These are phyloP conservation scores for Botrytis aclada DNA, from an alignment of 2,329 filamentous ascomycete species.

Conservation along the genomic window DNA sequence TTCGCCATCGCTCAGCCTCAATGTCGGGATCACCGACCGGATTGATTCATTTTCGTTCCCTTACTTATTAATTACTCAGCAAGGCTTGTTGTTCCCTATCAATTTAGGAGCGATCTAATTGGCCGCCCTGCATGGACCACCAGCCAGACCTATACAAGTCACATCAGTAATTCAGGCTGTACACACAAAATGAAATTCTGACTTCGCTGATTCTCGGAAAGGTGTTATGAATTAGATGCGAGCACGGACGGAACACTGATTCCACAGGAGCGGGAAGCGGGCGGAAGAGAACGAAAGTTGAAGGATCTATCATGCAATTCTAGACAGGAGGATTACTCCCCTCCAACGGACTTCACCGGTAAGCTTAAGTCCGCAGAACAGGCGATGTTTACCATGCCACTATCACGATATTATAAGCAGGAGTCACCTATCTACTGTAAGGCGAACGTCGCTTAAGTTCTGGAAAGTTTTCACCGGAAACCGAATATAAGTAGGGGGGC, in stretches of 20 bases:
- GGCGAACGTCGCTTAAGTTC: background rate
- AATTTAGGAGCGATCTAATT: background rate
- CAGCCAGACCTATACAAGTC: too few relatives aligned
- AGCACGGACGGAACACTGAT: background rate
- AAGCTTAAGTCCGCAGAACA: background rate
- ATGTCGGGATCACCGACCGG: background rate
- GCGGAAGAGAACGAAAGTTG: background rate
- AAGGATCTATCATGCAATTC: background rate
- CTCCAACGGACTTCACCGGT: background rate
- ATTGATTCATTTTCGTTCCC: background rate
- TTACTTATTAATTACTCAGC: too few relatives aligned
- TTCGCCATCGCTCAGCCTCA: background rate
- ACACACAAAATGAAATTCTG: background rate
- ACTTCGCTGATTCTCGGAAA: too few relatives aligned
- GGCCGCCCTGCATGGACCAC: background rate
- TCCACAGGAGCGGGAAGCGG: background rate
- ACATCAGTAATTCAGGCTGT: background rate
- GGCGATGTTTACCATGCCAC: slow-evolving; percentile 1
- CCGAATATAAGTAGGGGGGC: background rate
- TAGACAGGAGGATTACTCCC: background rate
- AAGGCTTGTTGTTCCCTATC: too few relatives aligned
- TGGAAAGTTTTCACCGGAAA: background rate
- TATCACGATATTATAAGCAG: background rate
- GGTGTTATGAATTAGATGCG: background rate
- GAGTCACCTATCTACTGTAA: background rate